These are phyloP conservation scores for Lecanosticta acicola DNA, from an alignment of 2,329 filamentous ascomycete genomes.

Conservation along the genomic window DNA sequence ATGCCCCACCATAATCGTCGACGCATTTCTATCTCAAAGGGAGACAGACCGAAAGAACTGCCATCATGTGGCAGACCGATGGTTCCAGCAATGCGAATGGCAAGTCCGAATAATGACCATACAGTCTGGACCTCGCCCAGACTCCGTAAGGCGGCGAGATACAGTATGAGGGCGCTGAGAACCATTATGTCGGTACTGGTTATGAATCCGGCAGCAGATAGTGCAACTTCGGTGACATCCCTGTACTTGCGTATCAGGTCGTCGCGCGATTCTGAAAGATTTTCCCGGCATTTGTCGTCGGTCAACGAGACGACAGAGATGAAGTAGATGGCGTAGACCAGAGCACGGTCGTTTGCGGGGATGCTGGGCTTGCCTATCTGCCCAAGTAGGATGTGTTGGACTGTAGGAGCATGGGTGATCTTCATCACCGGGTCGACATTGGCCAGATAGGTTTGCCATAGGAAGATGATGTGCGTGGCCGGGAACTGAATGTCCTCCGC, in stretches of 20 bases:
- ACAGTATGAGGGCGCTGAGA: slow-evolving; percentile 28
- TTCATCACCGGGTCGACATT: slow-evolving; percentile 71
- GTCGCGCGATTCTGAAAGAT: slow-evolving; percentile 19
- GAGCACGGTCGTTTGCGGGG: slow-evolving; percentile 39
- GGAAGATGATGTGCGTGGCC: slow-evolving; percentile 49
- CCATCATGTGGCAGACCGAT: slow-evolving; percentile 33
- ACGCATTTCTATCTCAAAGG: slow-evolving; percentile 33
- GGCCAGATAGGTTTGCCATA: slow-evolving; percentile 71
- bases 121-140: slow-evolving; percentile 22
- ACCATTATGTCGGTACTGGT: slow-evolving; percentile 26
- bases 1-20: slow-evolving; percentile 39
- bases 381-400: slow-evolving; percentile 61
- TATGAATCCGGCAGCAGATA: slow-evolving; percentile 27
- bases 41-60: slow-evolving; percentile 24
- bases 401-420: slow-evolving; percentile 63
- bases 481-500: slow-evolving; percentile 16
- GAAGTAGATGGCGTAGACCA: slow-evolving; percentile 34
- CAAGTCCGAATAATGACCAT: slow-evolving; percentile 25
- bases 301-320: slow-evolving; percentile 29
- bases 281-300: slow-evolving; percentile 25
- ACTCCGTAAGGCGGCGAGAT: slow-evolving; percentile 24
- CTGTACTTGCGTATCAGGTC: slow-evolving; percentile 22
- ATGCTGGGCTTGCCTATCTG: slow-evolving; percentile 52
- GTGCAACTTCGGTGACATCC: slow-evolving; percentile 22
- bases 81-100: slow-evolving; percentile 44